Conservation (phyloP, 495 filamentous ascomycete species). For the Trichocladium uniseriatum region DNA sequence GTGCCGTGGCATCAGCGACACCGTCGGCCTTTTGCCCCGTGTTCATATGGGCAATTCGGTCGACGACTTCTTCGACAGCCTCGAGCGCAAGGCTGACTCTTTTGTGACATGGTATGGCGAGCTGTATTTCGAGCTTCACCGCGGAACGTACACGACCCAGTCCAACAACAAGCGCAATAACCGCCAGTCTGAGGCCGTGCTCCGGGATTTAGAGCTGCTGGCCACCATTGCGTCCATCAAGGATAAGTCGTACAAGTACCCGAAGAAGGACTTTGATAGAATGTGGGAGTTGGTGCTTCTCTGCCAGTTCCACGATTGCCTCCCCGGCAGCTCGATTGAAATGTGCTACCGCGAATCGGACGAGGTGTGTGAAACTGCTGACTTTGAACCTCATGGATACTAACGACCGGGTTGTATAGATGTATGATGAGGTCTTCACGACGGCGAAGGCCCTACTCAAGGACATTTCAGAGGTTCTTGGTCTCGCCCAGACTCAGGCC, state of each 20-base stretch:
- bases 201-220: conserved; percentile 82
- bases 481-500: conserved; percentile 38
- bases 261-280: conserved; percentile 79
- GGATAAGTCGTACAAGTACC: conserved; percentile 68
- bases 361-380: conserved; percentile 37
- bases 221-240: conserved; percentile 75
- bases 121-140: conserved; percentile 93
- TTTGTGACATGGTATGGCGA: conserved; percentile 97
- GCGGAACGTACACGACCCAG: conserved; percentile 94
- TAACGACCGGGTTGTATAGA: conserved; percentile 23
- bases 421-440: conserved; percentile 76
- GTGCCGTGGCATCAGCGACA: conserved; percentile 90
- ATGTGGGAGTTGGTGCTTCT: conserved; percentile 87
- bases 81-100: conserved; percentile 69
- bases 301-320: conserved; percentile 94
- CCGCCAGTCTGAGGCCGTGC: conserved; percentile 68
- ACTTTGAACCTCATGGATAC: neutral
- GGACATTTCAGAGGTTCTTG: conserved; percentile 57
- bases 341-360: conserved; percentile 96
- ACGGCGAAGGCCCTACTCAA: conserved; percentile 62
- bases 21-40: conserved; percentile 68
- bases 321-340: conserved; percentile 90
- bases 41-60: conserved; percentile 86
- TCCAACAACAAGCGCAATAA: conserved; percentile 96
- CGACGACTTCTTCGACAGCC: conserved; percentile 85